Conservation (phyloP, 1,284 basidiomycete genomes). For the Xerocomus amazonicus region DNA sequence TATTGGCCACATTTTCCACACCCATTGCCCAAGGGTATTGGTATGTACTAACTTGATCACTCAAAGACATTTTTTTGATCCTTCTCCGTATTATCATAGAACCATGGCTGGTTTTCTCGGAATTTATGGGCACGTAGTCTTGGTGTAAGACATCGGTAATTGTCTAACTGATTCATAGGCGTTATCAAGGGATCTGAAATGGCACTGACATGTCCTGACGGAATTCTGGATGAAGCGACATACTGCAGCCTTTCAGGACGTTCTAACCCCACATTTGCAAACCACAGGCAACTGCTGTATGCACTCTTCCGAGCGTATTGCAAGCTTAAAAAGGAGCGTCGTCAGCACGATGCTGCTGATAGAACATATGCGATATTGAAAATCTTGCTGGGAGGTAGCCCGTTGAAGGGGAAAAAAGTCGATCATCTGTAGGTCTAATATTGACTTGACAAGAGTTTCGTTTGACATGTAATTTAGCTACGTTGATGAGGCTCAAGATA, state of each 20-base stretch:
- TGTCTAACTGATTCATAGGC: slow-evolving; percentile 36
- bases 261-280: slow-evolving; percentile 52
- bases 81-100: slow-evolving; percentile 36
- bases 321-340: slow-evolving; percentile 41
- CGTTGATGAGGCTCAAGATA: slow-evolving; percentile 73
- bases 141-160: not conserved
- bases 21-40: slow-evolving; percentile 49
- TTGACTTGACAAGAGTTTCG: not conserved
- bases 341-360: slow-evolving; percentile 63
- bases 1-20: slow-evolving; percentile 70
- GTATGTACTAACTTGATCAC: slow-evolving; percentile 32
- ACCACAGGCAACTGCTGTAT: slow-evolving; percentile 49
- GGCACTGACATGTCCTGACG: slow-evolving; percentile 34
- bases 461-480: slow-evolving; percentile 42
- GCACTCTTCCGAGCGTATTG: slow-evolving; percentile 53
- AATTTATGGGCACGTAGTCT: slow-evolving; percentile 52
- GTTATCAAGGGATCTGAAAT: slow-evolving; percentile 66
- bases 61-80: not conserved
- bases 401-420: slow-evolving; percentile 42
- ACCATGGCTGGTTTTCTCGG: slow-evolving; percentile 61
- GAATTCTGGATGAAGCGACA: slow-evolving; percentile 41
- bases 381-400: slow-evolving; percentile 28
- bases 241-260: slow-evolving; percentile 51
- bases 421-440: slow-evolving; percentile 51
- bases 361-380: slow-evolving; percentile 56